Base-by-base conservation (phyloP, 1,284 basidiomycete species). In the Heterobasidion occidentale region DNA sequence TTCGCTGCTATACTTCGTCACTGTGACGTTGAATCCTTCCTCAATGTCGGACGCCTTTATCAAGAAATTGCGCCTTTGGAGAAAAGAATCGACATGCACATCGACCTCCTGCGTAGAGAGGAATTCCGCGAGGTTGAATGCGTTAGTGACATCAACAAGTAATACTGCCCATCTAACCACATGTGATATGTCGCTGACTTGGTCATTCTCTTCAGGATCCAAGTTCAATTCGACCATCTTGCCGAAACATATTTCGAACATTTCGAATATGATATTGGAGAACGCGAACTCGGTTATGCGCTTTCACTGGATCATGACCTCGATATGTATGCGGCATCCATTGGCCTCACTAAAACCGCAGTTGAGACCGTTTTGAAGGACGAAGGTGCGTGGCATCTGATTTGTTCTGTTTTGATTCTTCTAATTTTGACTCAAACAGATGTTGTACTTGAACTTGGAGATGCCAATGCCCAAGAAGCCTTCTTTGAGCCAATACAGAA, bases 61-160 rank as follows among this genome's bases (percentile, higher is more conserved):
- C 80, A 82, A 8, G 96, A 99, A 60, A 80, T 98, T 44, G 81
- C 83, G 0, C 88, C 88, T 0, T 84, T 98, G 68, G 96, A 99
- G 74, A 90, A 89, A 68, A 83, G 90, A 46, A 81, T 99, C 54
- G 94, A 99, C 65, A 86, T 89, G 70, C 96, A 96, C 69, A 83
- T 98, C 58, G 88, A 90, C 54, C 77, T 89, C 36, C 74, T 97
- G 12, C 80, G 90, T 50, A 78, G 84, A 47, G 93, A 98, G 62
- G 94, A 94, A 69, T 93, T 99, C 74, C 81, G 89, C 47, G 95
- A 96, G 71, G 81, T 86, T 70, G 94, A 97, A 63, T 98, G 94
- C 70, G 92, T 90, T 14, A 86, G 80, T 62, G 95, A 98, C 65
- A 79, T 98, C 50, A 77, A 80, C 60, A 93, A 90, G 93, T 94